Percentiles rank a stretch among this genome's conserved stretches.
Evolutionary conservation across 306 rosid species (phyloP).

Genomic region (Pachyrhizus erosus): DNA sequence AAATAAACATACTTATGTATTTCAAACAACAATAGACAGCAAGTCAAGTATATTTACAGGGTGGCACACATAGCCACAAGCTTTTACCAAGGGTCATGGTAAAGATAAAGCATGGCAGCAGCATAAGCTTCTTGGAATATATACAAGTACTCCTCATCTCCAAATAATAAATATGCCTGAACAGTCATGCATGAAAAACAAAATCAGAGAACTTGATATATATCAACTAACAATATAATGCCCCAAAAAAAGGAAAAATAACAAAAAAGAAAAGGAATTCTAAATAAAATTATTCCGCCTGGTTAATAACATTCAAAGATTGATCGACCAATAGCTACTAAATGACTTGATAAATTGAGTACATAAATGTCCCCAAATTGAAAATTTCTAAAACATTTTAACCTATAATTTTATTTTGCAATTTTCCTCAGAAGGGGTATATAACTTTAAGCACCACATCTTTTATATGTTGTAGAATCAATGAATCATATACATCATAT

Average conservation of each 20-base stretch:
- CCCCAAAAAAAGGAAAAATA: not conserved
- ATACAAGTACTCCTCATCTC: conserved; percentile 95
- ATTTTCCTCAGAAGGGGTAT: not conserved
- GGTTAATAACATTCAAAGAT: not conserved
- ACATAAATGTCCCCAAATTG: not conserved
- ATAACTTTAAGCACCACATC: not conserved
- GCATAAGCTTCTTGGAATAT: conserved; percentile 97
- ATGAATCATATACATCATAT: conserved; percentile 30
- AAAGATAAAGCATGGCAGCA: conserved; percentile 93
- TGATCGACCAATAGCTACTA: not conserved
- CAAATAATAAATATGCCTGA: conserved; percentile 94
- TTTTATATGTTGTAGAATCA: conserved; percentile 33
- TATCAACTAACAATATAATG: conserved; percentile 28
- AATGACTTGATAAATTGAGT: conserved; percentile 2
- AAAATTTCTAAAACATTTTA: not conserved
- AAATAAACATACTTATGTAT: conserved; percentile 10
- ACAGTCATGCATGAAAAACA: conserved; percentile 38
- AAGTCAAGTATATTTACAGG: conserved; percentile 40
- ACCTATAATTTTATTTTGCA: conserved; percentile 14
- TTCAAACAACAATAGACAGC: conserved; percentile 35
- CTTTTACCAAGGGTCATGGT: conserved; percentile 94
- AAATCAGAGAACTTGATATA: conserved; percentile 36
- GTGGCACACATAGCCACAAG: conserved; percentile 52
- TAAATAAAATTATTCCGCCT: not conserved
- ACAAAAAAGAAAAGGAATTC: not conserved